These are phyloP conservation scores for Rosa rugosa DNA, from an alignment of 306 rosid species.

Conservation along the genomic window DNA sequence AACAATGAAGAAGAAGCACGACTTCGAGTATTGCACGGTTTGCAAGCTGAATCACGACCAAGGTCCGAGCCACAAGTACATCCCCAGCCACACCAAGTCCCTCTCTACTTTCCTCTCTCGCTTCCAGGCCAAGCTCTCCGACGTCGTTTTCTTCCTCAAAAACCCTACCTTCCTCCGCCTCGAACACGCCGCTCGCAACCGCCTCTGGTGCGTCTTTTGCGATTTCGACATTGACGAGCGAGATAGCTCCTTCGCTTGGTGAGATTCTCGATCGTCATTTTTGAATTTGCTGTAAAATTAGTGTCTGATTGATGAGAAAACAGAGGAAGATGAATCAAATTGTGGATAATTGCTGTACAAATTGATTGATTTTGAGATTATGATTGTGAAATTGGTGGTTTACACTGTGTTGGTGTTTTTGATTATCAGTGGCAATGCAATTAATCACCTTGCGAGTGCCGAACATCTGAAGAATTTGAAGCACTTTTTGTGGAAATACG, in stretches of 20 bases:
- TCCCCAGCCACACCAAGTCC: conserved; percentile 72
- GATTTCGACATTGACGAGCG: conserved; percentile 55
- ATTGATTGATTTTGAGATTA: background rate
- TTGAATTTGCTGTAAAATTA: background rate
- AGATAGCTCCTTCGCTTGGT: conserved; percentile 68
- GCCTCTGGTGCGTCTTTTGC: conserved; percentile 88
- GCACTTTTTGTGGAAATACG: conserved; percentile 84
- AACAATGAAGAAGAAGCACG: conserved; percentile 27
- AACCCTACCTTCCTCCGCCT: conserved; percentile 48
- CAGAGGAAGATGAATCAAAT: background rate
- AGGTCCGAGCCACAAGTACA: conserved; percentile 83
- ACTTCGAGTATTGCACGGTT: conserved; percentile 74
- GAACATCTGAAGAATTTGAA: conserved; percentile 76
- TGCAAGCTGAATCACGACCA: conserved; percentile 79
- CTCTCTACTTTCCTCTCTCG: conserved; percentile 74
- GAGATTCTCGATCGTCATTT: background rate
- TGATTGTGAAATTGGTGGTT: conserved; percentile 9
- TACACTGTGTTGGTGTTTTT: conserved; percentile 2
- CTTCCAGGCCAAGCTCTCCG: conserved; percentile 60
- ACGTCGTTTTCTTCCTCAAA: conserved; percentile 60
- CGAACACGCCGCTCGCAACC: conserved; percentile 56
- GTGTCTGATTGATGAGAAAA: conserved; percentile 11
- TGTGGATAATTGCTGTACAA: background rate
- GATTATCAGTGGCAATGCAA: conserved; percentile 60
- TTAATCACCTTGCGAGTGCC: conserved; percentile 66